Evolutionary conservation across 176 grass and related monocot genomes (phyloP).

Genomic region (Carex cristatella): DNA sequence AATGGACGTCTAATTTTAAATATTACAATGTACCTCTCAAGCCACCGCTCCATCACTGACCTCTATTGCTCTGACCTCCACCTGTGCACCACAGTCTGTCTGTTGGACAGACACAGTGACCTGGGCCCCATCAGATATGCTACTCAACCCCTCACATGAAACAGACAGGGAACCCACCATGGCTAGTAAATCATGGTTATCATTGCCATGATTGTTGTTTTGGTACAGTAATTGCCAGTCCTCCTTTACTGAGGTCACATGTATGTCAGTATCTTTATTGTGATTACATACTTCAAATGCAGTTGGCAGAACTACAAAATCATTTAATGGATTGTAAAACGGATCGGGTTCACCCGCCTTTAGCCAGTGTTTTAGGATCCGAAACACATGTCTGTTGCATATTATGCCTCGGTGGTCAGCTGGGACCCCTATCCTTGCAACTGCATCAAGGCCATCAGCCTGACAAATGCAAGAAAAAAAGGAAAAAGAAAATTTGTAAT

Average conservation of each 20-base stretch:
- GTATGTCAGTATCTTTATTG: constrained; percentile 21
- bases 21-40: background rate
- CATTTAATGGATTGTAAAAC: constrained; percentile 77
- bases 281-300: constrained; percentile 46
- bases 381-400: constrained; percentile 50
- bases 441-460: constrained; percentile 64
- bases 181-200: constrained; percentile 39
- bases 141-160: constrained; percentile 32
- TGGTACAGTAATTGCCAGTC: constrained; percentile 82
- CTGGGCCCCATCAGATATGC: constrained; percentile 34
- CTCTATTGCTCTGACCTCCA: constrained; percentile 51
- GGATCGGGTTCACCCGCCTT: constrained; percentile 62
- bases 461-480: constrained; percentile 18
- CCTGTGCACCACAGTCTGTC: constrained; percentile 39
- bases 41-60: constrained; percentile 16
- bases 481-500: background rate
- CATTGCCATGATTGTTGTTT: background rate
- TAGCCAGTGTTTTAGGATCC: constrained; percentile 75
- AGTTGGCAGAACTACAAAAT: constrained; percentile 75
- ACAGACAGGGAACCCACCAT: constrained; percentile 36
- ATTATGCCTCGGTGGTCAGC: constrained; percentile 88
- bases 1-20: background rate
- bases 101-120: constrained; percentile 42
- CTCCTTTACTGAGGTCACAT: constrained; percentile 44
- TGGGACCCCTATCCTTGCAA: constrained; percentile 63